Evolutionary conservation across 768 basidiomycete species (phyloP), one percentile per base, ranked within the genome.

Genomic region (Kwoniella dendrophila): DNA sequence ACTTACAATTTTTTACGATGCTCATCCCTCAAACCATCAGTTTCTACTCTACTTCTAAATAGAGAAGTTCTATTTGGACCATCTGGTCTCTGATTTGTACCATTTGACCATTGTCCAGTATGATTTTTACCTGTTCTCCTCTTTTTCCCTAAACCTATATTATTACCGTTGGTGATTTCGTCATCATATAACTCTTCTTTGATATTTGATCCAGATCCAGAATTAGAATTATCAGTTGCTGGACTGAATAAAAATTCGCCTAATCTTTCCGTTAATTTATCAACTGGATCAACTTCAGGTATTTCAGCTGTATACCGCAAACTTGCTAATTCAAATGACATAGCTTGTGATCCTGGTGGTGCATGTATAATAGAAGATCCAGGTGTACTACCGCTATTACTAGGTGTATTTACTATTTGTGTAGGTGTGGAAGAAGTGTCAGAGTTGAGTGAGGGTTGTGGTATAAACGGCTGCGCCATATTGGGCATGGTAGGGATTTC

Each of bases 201-300:
- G 44, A 26, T 45, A 11, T 14, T 14, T 43, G 12, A 20, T 5
- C 41, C 41, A 20, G 41, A 30, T 29, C n/a, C n/a, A n/a, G n/a
- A n/a, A n/a, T n/a, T n/a, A n/a, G n/a, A n/a, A 29, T 16, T 29
- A 33, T 59, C 55, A 1, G 11, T 45, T 14, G 30, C 30, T 16
- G 68, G 70, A 26, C 63, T 59, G 33, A 74, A 68, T 8, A 74
- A 45, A 48, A 74, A 72, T 56, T 74, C 73, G 22, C 73, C 73
- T 6, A 74, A 56, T 18, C 71, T 50, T 20, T 62, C 71, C 2
- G 70, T 70, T 3, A 74, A 40, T 7, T 63, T 59, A 16, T 70
- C 73, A 14, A 74, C 48, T 29, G 53, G 58, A n/a, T 63, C 44
- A 14, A 20, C n/a, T 26, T 57, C 54, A 24, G 54, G 34, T 36